Base-by-base conservation (phyloP, 208 protist genomes). In the Acanthamoeba healyi region DNA sequence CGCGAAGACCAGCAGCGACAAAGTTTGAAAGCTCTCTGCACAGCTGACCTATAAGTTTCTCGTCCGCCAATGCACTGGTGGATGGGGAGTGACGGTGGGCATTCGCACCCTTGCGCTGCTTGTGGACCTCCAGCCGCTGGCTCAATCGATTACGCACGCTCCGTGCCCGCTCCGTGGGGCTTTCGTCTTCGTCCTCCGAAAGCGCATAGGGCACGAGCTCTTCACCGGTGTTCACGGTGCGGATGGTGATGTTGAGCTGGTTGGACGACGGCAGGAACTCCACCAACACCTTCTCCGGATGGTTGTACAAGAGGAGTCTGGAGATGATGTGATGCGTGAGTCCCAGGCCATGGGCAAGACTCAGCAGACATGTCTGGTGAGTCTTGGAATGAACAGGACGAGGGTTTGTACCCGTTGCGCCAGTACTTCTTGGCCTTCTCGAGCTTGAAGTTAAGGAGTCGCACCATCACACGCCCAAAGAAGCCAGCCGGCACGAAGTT, bases 381-480 rank as follows among this genome's bases (percentile, higher is more conserved):
- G n/a, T n/a, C n/a, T n/a, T n/a, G n/a, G n/a, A n/a, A n/a, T n/a
- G n/a, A n/a, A n/a, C n/a, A 58, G 51, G 19, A 58, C 0, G 61
- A 9, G 61, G n/a, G 29, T 70, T 14, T 6, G 63, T 72, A 79
- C n/a, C 81, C 81, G n/a, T 65, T 65, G 81, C 81, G 81, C 81
- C 81, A 89, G 54, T 89, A 89, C 29, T 67, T 89, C 81, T 89
- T 61, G 24, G 81, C 81, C n/a, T 90, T 65, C 63, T 92, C 61
- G 24, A 92, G 63, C 29, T 67, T 67, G 40, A 92, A 92, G 87
- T 49, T 77, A 26, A 92, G 51, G 24, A 92, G 38, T 6, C 87
- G 87, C n/a, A 92, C 63, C 87, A 92, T 92, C 56, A 92, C 51
- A 7, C 87, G 87, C 32, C 87, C 87, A 32, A 92, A 92, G 58